Evolutionary conservation across 2,329 filamentous ascomycete genomes (phyloP), one percentile per base, ranked within the genome.

Genomic region (Madurella fahalii): DNA sequence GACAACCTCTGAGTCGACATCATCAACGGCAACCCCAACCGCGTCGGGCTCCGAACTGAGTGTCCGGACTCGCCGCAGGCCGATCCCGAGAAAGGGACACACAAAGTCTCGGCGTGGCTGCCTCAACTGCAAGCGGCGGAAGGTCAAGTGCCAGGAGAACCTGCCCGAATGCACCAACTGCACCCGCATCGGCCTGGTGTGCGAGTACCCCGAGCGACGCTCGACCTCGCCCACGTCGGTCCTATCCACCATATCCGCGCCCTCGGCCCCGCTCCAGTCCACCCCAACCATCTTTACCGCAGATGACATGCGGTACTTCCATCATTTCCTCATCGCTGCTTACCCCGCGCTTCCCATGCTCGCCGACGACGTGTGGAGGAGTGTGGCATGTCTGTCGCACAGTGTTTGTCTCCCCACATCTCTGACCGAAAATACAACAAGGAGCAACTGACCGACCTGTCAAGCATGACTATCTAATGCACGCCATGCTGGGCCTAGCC

Each of bases 221-320:
- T 40, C 63, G 44, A 53, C 56, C n/a, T 17, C 42, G 13, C 17
- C 47, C 39, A 48, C 45, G 18, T 47, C 53, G 34, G 34, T 9
- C 34, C 40, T 45, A 55, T 53, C 12, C 53, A 54, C 39, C 56
- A 12, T 41, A 17, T 34, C 20, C 16, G 40, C 50, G 3, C 59
- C 63, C 2, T 61, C 64, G 1, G 48, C 51, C 2, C 61, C 62
- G 16, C 42, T 57, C 13, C 53, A 55, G 46, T 48, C 60, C 1
- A 58, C 60, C 1, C 54, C 63, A 11, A 63, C 58, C 2, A 53
- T 59, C 20, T 79, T 77, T 56, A 69, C 68, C 34, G 61, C 70
- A 15, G 65, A 74, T 34, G 77, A 81, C 53, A 70, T 81, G 64
- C 70, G 75, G 17, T 77, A 79, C 64, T 80, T 80, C 59, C 75